Base-by-base conservation (phyloP, 192 early-diverging fungal genomes). In the Coemansia sp. region DNA sequence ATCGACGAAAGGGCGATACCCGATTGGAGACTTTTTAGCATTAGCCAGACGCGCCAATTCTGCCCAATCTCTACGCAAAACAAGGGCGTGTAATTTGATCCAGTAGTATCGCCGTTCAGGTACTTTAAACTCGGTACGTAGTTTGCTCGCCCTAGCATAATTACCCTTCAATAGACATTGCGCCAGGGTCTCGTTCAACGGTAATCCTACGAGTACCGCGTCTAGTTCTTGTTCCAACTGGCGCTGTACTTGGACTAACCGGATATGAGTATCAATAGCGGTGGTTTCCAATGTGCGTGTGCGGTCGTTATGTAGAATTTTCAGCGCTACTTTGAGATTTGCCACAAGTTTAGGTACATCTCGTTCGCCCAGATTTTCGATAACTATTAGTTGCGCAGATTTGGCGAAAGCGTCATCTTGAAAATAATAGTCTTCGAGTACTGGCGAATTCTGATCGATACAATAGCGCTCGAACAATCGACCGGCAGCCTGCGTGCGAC, bases 391-490 rank as follows among this genome's bases (percentile, higher is more conserved):
- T 87, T 65, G 82, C 82, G 50, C 95, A 80, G 18, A 88, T 76
- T 43, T 78, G 62, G 58, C 91, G 84, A 84, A 73, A 1, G 82
- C 73, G 29, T 99, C 98, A 69, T 97, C 94, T 74, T 99, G 95
- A 68, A 93, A 98, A 79, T 99, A 99, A 68, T 96, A 99, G 71
- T 98, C 92, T 49, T 89, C 89, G 47, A 99, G 85, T 0, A 97
- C 71, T 15, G 91, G 87, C 24, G 84, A 73, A 41, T 91, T 89
- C 66, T 91, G 89, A 32, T 92, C 80, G 24, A 85, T 86, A 80
- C 89, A 89, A 74, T 97, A 98, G 12, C 86, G 84, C 73, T 97
- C 94, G 20, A 99, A 82, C 10, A 98, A 71, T n/a, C 82, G 86
- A 59, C 89, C 87, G 10, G 97, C 97, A n/a, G 92, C 72, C 0